Conservation (phyloP, 148 eudicot genomes). For the Fagopyrum tataricum region DNA sequence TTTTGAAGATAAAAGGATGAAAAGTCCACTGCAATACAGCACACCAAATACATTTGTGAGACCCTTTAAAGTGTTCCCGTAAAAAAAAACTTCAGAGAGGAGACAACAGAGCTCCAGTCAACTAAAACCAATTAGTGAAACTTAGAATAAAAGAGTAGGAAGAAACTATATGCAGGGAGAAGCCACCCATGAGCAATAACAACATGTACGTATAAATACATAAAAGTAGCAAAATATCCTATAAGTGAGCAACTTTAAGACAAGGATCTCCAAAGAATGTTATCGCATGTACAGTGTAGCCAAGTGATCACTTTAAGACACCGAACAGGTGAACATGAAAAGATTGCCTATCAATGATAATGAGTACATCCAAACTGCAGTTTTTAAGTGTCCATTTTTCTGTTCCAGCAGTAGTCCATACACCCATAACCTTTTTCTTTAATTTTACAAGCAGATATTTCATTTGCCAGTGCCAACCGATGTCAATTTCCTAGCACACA, state of each 20-base stretch:
- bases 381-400: neutral
- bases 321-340: neutral
- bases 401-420: neutral
- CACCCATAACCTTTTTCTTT: neutral
- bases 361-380: neutral
- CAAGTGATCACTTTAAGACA: neutral
- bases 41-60: neutral
- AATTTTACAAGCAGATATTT: neutral
- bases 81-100: neutral
- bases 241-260: neutral
- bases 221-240: neutral
- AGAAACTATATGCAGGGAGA: neutral
- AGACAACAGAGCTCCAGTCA: neutral
- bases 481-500: neutral
- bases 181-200: neutral
- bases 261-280: neutral
- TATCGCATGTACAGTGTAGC: neutral
- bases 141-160: neutral
- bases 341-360: neutral
- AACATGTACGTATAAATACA: neutral
- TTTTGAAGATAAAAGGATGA: constrained; percentile 90
- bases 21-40: constrained; percentile 80
- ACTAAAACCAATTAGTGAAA: neutral
- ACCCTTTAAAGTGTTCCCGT: neutral
- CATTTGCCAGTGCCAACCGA: neutral